A percentile compares a stretch with the other conserved stretches of the same genome.
Evolutionary conservation across 495 filamentous ascomycete species (phyloP).

Genomic region (Xeromyces bisporus): DNA sequence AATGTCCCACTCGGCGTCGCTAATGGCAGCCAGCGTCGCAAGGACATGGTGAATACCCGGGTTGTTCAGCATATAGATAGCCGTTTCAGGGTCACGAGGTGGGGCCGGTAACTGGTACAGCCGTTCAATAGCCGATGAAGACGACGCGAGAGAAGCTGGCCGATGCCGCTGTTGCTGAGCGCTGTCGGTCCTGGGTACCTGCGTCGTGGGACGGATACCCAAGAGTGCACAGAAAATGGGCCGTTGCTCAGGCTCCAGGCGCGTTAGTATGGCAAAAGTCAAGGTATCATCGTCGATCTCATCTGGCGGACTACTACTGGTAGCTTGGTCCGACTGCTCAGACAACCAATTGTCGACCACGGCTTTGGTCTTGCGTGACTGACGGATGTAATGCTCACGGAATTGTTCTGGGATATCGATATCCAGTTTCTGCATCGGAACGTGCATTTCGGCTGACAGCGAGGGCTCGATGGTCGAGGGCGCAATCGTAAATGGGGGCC

Average conservation of each 20-base stretch:
- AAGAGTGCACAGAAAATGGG: constrained; percentile 64
- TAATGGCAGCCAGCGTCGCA: constrained; percentile 73
- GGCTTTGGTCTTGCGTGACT: constrained; percentile 70
- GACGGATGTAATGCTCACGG: constrained; percentile 70
- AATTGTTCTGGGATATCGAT: constrained; percentile 85
- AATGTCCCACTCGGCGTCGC: constrained; percentile 85
- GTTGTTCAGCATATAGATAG: constrained; percentile 78
- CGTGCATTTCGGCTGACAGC: constrained; percentile 29
- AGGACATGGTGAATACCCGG: constrained; percentile 69
- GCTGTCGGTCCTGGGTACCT: constrained; percentile 22
- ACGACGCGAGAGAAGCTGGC: constrained; percentile 52
- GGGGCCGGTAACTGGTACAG: constrained; percentile 56
- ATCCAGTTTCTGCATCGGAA: constrained; percentile 70
- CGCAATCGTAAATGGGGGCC: constrained; percentile 71
- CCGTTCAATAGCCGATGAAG: constrained; percentile 60
- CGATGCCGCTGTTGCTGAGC: constrained; percentile 35
- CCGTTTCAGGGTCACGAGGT: constrained; percentile 70
- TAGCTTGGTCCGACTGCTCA: constrained; percentile 51
- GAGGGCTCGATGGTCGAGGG: constrained; percentile 34
- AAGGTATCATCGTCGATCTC: constrained; percentile 88
- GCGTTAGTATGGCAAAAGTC: constrained; percentile 81
- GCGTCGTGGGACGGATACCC: constrained; percentile 41
- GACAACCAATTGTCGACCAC: constrained; percentile 77
- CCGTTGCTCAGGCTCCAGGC: constrained; percentile 56
- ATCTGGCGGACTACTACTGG: constrained; percentile 45